phyloP scores from a whole-genome alignment of 805 yeast species.

The Spathaspora passalidarum region DNA sequence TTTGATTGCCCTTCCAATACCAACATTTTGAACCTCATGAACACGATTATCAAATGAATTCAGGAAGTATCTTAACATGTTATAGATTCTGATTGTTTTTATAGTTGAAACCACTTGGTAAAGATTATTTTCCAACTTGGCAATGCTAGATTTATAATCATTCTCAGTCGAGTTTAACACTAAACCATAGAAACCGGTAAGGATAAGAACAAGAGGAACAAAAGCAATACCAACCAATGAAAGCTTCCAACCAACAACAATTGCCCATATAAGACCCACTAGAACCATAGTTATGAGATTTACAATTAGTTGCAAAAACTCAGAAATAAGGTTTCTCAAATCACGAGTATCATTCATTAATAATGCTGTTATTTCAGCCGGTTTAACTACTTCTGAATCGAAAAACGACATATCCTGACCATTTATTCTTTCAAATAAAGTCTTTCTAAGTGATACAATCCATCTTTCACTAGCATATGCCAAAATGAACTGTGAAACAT shows the following conservation, averaged over 20 bases:
- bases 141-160: constrained; percentile 53
- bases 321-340: constrained; percentile 60
- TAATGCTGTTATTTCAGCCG: constrained; percentile 60
- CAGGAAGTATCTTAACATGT: constrained; percentile 48
- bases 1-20: constrained; percentile 50
- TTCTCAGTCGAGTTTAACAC: constrained; percentile 56
- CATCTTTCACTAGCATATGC: constrained; percentile 66
- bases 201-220: constrained; percentile 57
- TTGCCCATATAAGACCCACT: constrained; percentile 75
- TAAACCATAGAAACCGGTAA: constrained; percentile 51
- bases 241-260: constrained; percentile 79
- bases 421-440: constrained; percentile 47
- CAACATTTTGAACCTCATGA: constrained; percentile 31
- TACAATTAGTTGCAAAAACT: constrained; percentile 53
- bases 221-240: constrained; percentile 79
- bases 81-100: constrained; percentile 59
- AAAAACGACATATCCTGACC: constrained; percentile 57
- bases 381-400: constrained; percentile 30
- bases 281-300: constrained; percentile 53
- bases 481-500: constrained; percentile 48
- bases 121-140: constrained; percentile 47
- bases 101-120: constrained; percentile 58
- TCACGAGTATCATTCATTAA: constrained; percentile 82
- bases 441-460: constrained; percentile 52
- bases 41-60: constrained; percentile 31